Conservation (phyloP, 2,329 filamentous ascomycete species). For the Colletotrichum coccodes region DNA sequence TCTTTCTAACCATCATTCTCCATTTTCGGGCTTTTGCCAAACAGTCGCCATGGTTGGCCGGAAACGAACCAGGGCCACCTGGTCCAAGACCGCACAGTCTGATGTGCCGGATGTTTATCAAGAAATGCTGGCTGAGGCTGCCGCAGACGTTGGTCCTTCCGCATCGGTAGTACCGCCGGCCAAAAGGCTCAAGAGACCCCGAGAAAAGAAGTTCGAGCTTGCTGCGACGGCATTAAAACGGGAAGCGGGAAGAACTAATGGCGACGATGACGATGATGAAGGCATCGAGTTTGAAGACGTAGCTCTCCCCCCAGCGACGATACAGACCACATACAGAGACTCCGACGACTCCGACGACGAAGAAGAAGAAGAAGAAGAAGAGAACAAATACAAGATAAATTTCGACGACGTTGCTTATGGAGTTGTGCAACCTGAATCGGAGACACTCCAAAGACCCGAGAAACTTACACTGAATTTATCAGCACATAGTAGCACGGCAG, state of each 20-base stretch:
- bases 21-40: background rate
- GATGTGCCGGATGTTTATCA: slow-evolving; percentile 53
- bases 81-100: slow-evolving; percentile 33
- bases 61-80: slow-evolving; percentile 39
- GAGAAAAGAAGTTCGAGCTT: slow-evolving; percentile 31
- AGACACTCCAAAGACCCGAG: slow-evolving; percentile 39
- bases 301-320: slow-evolving; percentile 54
- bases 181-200: slow-evolving; percentile 51
- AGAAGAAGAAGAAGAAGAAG: slow-evolving; percentile 44
- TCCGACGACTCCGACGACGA: slow-evolving; percentile 62
- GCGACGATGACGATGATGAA: slow-evolving; percentile 51
- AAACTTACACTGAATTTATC: slow-evolving; percentile 64
- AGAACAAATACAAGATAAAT: slow-evolving; percentile 51
- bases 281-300: slow-evolving; percentile 63
- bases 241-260: slow-evolving; percentile 34
- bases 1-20: background rate
- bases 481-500: slow-evolving; percentile 50
- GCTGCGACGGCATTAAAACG: background rate
- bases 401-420: slow-evolving; percentile 62
- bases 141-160: slow-evolving; percentile 39
- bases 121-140: slow-evolving; percentile 61
- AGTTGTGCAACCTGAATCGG: slow-evolving; percentile 36
- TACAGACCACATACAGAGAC: slow-evolving; percentile 62
- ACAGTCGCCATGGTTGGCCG: slow-evolving; percentile 35
- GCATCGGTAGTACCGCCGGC: slow-evolving; percentile 50